Evolutionary conservation across 805 yeast species (phyloP), one percentile per base, ranked within the genome.

Genomic region (Jamesozyma jinghongensis): DNA sequence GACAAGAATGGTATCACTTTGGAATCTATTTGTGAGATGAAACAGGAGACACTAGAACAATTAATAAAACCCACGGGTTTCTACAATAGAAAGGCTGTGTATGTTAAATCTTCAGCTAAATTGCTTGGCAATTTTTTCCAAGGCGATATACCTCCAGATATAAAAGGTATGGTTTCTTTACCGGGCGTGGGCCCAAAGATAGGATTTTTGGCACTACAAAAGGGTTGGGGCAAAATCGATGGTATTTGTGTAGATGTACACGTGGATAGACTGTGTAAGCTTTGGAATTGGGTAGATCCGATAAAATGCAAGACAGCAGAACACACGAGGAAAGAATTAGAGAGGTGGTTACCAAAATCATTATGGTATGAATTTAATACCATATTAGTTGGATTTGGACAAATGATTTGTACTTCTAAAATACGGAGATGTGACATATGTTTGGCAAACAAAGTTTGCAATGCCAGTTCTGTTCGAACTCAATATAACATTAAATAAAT

Each of bases 111-210:
- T 49, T 68, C 90, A 1, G 73, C 81, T 5, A 65, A 62, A 37
- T 63, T 81, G 5, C 49, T 87, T 7, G 48, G 53, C 4, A 71
- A 69, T 2, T 52, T 69, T 16, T 77, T 70, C 54, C 63, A 66
- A 10, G 77, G 77, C 5, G 95, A 86, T 49, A 71, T 88, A 2
- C 97, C 97, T 0, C 70, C 40, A 70, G 79, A 1, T 70, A 84
- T 57, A 10, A 76, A 71, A 6, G 88, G 81, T 1, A 70, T 87
- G 40, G 68, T 73, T 2, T 58, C 71, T 0, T 64, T 88, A 27
- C 95, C 95, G 0, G 97, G 97, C 1, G 94, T 87, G 3, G 97
- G 97, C 0, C 95, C 95, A 10, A 87, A 87, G 59, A 87, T 87
- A 96, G 95, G 94, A 0, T 81, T 73, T 55, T 62, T 87, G 28